phyloP scores from a whole-genome alignment of 495 filamentous ascomycete species.

The Neurospora sp. region DNA sequence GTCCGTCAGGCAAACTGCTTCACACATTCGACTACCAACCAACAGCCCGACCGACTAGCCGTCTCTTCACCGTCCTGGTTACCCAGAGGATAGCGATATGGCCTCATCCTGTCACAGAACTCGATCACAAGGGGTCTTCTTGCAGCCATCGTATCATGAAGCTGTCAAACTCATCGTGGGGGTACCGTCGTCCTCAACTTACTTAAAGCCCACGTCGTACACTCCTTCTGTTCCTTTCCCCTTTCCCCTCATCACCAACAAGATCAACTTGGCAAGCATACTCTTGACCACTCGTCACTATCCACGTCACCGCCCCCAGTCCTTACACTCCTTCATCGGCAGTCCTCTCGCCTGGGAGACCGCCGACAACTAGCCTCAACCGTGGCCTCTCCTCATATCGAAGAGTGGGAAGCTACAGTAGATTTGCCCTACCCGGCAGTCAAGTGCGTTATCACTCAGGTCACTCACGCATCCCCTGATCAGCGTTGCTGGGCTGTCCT shows the following conservation, averaged over 20 bases:
- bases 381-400: background rate
- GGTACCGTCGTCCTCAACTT: too few species aligned
- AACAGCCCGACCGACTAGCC: background rate
- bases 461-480: background rate
- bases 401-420: background rate
- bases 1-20: background rate
- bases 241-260: background rate
- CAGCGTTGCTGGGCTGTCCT: slow-evolving; percentile 20
- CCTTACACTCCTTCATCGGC: background rate
- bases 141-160: background rate
- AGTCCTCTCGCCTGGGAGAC: background rate
- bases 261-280: background rate
- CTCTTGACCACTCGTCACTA: background rate
- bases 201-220: background rate
- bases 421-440: slow-evolving; percentile 20
- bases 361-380: background rate
- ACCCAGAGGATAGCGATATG: background rate
- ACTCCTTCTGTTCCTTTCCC: background rate
- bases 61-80: background rate
- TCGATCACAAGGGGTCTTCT: background rate
- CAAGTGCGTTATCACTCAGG: slow-evolving; percentile 12
- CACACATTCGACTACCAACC: background rate
- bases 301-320: background rate
- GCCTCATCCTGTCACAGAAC: background rate
- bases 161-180: background rate